Evolutionary conservation across 169 alveolate species (phyloP), one percentile per base, ranked within the genome.

Genomic region (Plasmodium fragile): DNA sequence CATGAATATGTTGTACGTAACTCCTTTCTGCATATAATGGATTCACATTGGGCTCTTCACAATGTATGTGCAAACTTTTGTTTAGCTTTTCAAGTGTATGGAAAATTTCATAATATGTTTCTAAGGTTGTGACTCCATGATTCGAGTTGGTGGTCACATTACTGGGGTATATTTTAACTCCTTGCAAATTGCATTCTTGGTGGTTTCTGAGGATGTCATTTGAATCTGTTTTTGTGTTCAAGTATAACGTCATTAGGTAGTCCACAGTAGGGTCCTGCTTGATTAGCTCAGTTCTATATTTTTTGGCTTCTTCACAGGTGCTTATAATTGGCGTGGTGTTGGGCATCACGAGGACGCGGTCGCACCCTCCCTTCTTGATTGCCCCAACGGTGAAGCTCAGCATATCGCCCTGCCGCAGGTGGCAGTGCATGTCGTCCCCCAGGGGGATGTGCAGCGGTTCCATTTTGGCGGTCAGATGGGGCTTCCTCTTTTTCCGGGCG

Each of bases 261-360:
- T 92, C 95, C 28, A 96, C 95, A 8, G 72, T 49, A 5, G 95
- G 92, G 30, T 92, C 92, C 39, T 70, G 72, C 59, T 53, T 92
- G n/a, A 25, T 81, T 13, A 96, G 78, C 80, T 92, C 82, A 18
- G 73, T 45, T 55, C 96, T 80, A 72, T 96, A 96, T 28, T 71
- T 93, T 22, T 93, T 81, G 13, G 97, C 97, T 41, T 96, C 97
- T 30, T 81, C 92, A 75, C 97, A 96, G 52, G 75, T 79, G 45
- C 96, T 94, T 13, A 96, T 49, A 36, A 95, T 95, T 6, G 97
- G 97, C 7, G 52, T 92, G 13, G 96, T 95, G 53, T 96, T 96
- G 2, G 97, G 97, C 97, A 96, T 96, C 0, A 96, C 97, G 39
- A 96, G 82, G 22, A 96, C 97, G 25, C 97, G 93, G 91, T 96